phyloP scores from a whole-genome alignment of 2,329 filamentous ascomycete genomes.

The Apiospora marii region DNA sequence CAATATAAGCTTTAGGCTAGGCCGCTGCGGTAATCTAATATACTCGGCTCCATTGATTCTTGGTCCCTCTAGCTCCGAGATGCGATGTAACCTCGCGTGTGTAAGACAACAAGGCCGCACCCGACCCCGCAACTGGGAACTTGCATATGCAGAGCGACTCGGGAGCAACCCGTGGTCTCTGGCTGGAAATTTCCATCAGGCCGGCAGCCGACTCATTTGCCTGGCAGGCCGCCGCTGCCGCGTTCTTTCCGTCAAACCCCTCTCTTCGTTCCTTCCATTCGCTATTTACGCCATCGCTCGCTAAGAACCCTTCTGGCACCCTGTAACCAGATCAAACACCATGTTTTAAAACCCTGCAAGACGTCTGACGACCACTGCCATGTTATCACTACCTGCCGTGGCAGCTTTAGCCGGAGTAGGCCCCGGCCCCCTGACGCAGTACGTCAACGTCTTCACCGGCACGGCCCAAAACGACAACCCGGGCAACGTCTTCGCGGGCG shows the following conservation, averaged over 20 bases:
- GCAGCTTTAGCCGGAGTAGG: not conserved
- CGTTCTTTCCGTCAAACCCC: not conserved
- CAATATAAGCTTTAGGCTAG: not conserved
- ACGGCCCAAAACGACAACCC: constrained; percentile 17
- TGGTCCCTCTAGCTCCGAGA: not conserved
- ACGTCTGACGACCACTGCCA: not conserved
- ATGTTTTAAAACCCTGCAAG: too few relatives aligned
- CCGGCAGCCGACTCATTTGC: not conserved
- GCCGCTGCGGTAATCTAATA: not conserved
- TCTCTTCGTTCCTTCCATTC: not conserved
- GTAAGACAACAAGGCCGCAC: not conserved
- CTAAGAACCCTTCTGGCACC: not conserved
- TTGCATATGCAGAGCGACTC: constrained; percentile 9
- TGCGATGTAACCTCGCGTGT: constrained; percentile 2
- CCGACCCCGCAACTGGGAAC: constrained; percentile 5
- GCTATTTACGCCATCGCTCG: not conserved
- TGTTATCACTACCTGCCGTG: not conserved
- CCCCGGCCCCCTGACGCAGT: constrained; percentile 3
- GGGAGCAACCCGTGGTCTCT: not conserved
- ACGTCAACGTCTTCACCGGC: constrained; percentile 22
- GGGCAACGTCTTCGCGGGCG: constrained; percentile 18
- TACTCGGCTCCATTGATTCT: not conserved
- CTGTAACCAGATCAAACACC: too few relatives aligned
- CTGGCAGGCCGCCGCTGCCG: not conserved
- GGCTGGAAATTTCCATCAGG: not conserved